Conservation (phyloP, 169 alveolate species). For the Plasmodium relictum region DNA sequence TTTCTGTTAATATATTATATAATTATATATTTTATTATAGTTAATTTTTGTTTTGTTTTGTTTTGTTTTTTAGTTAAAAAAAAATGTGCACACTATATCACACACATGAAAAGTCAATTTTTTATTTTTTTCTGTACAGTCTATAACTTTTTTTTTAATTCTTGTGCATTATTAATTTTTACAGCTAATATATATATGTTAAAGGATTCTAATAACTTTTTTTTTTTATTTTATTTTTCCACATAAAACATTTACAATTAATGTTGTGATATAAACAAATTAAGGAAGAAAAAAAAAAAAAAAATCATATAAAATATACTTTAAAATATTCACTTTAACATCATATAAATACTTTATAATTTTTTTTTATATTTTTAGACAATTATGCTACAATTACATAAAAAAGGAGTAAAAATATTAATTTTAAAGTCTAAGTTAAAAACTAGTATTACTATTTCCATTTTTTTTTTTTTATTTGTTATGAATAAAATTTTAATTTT, state of each 20-base stretch:
- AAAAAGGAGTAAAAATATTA: too few relatives aligned
- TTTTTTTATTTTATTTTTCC: neutral
- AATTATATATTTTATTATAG: neutral
- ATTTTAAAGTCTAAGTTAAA: too few relatives aligned
- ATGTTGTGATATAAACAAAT: constrained; percentile 1
- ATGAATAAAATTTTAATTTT: too few relatives aligned
- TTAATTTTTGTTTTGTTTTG: too few relatives aligned
- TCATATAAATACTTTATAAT: too few relatives aligned
- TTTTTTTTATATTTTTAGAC: too few relatives aligned
- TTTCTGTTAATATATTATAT: neutral
- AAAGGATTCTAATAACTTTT: neutral
- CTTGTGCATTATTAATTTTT: constrained; percentile 1
- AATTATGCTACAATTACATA: too few relatives aligned
- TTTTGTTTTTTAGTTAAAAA: neutral
- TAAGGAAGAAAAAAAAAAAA: constrained; percentile 26
- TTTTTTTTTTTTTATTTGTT: too few relatives aligned
- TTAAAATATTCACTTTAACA: neutral
- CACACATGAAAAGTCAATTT: constrained; percentile 66
- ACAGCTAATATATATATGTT: neutral
- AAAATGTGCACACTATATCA: constrained; percentile 30
- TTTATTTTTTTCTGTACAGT: constrained; percentile 37
- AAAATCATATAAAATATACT: neutral
- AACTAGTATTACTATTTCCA: too few relatives aligned
- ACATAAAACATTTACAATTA: neutral
- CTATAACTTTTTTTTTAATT: constrained; percentile 28